Evolutionary conservation across 2,329 filamentous ascomycete genomes (phyloP), one percentile per base, ranked within the genome.

Genomic region (Xylariaceae sp.): DNA sequence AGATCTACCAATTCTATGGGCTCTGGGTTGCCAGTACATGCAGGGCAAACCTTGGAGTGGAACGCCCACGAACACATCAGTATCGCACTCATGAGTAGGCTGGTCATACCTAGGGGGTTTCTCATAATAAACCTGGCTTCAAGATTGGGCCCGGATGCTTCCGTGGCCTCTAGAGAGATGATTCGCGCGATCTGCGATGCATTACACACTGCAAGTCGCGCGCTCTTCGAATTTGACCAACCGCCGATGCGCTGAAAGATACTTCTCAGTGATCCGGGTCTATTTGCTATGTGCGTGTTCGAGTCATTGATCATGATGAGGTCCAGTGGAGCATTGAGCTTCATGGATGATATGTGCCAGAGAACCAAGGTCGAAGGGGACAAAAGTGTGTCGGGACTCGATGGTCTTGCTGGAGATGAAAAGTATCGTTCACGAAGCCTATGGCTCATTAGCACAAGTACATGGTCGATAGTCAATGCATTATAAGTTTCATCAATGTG

Each of bases 171-270:
- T 28, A 51, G 33, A 13, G 39, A 26, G 4, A 43, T 48, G 9
- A 55, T 46, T 7, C 53, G 49, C 29, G 50, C 47, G 13, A 56
- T 48, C 12, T 52, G 52, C 12, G 53, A 48, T 16, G 49, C 46
- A 38, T 47, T 43, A 50, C 52, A 55, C 2, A 54, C 41, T 9
- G 51, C 51, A 1, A 38, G 8, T 2, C 54, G 51, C 7, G 50
- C 45, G 13, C 46, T 38, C 9, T 41, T 39, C 2, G 51, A 45
- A 8, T 9, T n/a, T 7, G 48, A 34, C 54, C 54, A 55, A 9
- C 31, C 28, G 1, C 33, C 42, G 2, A 55, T 34, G 22, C 53
- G 43, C 8, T 42, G 35, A n/a, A 19, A 32, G 4, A 46, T 19
- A 6, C 40, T 37, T 12, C 46, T 43, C 17, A 43, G 44, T 3